A percentile compares a stretch with the other conserved stretches of the same genome.
phyloP scores from a whole-genome alignment of 2,329 filamentous ascomycete species.

The Sordariomycetes sp. region DNA sequence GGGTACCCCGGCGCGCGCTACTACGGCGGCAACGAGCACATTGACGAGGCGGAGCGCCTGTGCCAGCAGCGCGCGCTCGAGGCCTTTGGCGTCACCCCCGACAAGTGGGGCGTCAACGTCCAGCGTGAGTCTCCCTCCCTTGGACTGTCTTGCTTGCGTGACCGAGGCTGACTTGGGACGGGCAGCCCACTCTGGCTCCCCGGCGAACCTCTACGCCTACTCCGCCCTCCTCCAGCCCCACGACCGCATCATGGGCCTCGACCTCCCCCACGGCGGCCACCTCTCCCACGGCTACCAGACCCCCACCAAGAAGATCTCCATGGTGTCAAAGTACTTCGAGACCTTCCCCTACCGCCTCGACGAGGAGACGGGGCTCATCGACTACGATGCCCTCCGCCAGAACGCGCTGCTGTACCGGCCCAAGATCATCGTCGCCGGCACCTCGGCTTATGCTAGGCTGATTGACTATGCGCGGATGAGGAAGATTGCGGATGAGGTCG shows the following conservation, averaged over 20 bases:
- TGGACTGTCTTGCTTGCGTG: too few species aligned
- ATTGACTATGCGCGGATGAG: slow-evolving; percentile 93
- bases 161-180: neutral
- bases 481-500: slow-evolving; percentile 78
- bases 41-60: slow-evolving; percentile 77
- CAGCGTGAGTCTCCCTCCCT: slow-evolving; percentile 33
- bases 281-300: slow-evolving; percentile 96
- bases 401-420: slow-evolving; percentile 81
- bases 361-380: slow-evolving; percentile 82
- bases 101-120: slow-evolving; percentile 95
- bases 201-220: slow-evolving; percentile 82
- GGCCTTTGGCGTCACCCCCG: slow-evolving; percentile 69
- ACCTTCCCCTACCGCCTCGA: slow-evolving; percentile 90
- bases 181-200: slow-evolving; percentile 60
- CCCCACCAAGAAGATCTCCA: slow-evolving; percentile 88
- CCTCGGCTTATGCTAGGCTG: slow-evolving; percentile 87
- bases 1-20: slow-evolving; percentile 94
- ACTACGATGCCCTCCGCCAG: slow-evolving; percentile 86
- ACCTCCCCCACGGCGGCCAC: slow-evolving; percentile 92
- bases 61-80: slow-evolving; percentile 86
- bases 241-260: slow-evolving; percentile 92
- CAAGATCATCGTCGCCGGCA: slow-evolving; percentile 89
- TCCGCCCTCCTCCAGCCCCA: slow-evolving; percentile 86
- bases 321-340: slow-evolving; percentile 97
- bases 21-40: slow-evolving; percentile 94